phyloP scores from a whole-genome alignment of 495 filamentous ascomycete genomes.

The Neurospora sp. region DNA sequence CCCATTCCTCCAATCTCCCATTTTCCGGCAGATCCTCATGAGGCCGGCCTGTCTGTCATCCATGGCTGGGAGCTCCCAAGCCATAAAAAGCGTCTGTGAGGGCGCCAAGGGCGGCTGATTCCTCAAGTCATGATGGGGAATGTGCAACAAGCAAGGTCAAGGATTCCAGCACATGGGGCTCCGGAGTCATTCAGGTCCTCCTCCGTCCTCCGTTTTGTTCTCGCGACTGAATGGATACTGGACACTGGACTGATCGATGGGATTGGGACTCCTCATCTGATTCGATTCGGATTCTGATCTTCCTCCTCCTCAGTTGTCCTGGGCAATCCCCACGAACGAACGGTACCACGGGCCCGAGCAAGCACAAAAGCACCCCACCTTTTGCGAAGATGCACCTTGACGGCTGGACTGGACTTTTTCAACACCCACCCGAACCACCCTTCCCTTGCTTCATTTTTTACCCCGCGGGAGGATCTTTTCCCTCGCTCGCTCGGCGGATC shows the following conservation, averaged over 20 bases:
- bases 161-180: not conserved
- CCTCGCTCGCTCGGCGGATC: not conserved
- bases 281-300: not conserved
- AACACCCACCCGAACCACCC: not conserved
- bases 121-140: not conserved
- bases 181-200: not conserved
- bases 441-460: not conserved
- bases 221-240: not conserved
- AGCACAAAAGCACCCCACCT: not conserved
- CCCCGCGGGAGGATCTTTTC: not conserved
- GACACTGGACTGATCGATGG: not conserved
- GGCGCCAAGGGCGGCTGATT: not conserved
- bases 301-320: not conserved
- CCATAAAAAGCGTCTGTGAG: not conserved
- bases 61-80: not conserved
- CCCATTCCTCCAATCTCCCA: not conserved
- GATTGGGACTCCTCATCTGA: not conserved
- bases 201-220: not conserved
- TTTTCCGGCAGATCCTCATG: not conserved
- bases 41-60: not conserved
- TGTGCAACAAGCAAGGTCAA: not conserved
- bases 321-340: not conserved
- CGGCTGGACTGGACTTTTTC: not conserved
- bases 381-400: not conserved
- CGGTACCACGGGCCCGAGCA: not conserved